These are phyloP conservation scores for Zymoseptoria passerinii DNA, from an alignment of 2,329 filamentous ascomycete species.

Conservation along the genomic window DNA sequence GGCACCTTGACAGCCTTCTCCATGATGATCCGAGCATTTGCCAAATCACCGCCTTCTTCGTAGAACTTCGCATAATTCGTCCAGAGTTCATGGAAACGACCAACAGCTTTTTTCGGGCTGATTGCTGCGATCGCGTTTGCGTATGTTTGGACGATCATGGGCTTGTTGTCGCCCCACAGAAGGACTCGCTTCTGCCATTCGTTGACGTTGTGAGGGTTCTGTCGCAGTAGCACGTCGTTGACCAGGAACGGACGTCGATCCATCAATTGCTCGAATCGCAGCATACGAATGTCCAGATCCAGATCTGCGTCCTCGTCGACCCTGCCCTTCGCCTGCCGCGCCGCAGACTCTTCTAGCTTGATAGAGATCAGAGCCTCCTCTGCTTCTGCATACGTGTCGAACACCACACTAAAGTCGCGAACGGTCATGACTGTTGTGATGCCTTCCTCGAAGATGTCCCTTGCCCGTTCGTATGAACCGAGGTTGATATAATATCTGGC, in stretches of 20 bases:
- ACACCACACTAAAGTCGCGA: slow-evolving; percentile 90
- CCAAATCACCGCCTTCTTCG: slow-evolving; percentile 74
- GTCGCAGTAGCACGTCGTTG: slow-evolving; percentile 88
- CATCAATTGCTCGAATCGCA: slow-evolving; percentile 97
- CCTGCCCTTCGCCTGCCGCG: slow-evolving; percentile 68
- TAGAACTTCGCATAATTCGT: slow-evolving; percentile 96
- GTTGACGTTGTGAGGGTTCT: slow-evolving; percentile 91
- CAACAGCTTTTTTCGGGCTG: slow-evolving; percentile 86
- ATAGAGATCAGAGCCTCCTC: slow-evolving; percentile 91
- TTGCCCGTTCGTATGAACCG: slow-evolving; percentile 83
- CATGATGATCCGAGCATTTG: slow-evolving; percentile 83
- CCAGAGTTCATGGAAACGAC: slow-evolving; percentile 92
- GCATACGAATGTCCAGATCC: slow-evolving; percentile 92
- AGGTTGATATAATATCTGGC: slow-evolving; percentile 95
- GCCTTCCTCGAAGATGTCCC: slow-evolving; percentile 91
- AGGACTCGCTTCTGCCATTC: slow-evolving; percentile 98
- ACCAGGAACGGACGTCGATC: slow-evolving; percentile 90
- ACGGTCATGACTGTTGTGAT: slow-evolving; percentile 98
- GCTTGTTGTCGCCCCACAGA: slow-evolving; percentile 88
- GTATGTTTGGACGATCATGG: slow-evolving; percentile 88
- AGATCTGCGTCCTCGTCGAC: slow-evolving; percentile 80
- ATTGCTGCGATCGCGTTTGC: slow-evolving; percentile 89
- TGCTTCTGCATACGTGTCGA: slow-evolving; percentile 93
- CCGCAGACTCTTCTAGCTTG: slow-evolving; percentile 79
- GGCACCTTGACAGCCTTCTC: slow-evolving; percentile 97